Conservation (phyloP, 768 basidiomycete genomes). For the Mycena galopus region DNA sequence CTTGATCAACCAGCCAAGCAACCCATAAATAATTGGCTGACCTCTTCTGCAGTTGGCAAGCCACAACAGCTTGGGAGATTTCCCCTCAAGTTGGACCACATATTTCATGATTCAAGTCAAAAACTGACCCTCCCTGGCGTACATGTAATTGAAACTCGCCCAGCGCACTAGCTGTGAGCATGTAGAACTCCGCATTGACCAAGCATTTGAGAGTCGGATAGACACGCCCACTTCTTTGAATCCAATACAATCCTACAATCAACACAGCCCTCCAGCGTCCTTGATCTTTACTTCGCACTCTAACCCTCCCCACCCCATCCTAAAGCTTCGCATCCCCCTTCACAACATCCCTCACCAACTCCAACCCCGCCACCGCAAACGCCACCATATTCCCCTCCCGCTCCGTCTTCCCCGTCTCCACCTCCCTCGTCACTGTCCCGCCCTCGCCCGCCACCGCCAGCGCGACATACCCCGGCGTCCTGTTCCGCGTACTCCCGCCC, state of each 20-base stretch:
- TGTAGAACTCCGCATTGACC: constrained; percentile 13
- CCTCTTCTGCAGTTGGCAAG: neutral
- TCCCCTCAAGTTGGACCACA: neutral
- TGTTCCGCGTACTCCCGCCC: too few relatives aligned
- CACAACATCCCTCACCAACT: constrained; percentile 16
- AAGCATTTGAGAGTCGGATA: constrained; percentile 17
- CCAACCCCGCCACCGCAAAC: constrained; percentile 13
- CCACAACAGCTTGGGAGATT: neutral
- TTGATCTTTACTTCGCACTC: constrained; percentile 12
- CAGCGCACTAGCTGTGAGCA: neutral
- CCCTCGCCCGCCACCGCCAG: constrained; percentile 19
- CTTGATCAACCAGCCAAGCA: neutral
- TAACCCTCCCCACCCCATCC: constrained; percentile 5
- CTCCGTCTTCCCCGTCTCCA: constrained; percentile 17
- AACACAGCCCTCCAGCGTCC: constrained; percentile 20
- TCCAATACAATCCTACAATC: constrained; percentile 19
- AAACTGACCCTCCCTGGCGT: neutral
- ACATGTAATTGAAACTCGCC: neutral
- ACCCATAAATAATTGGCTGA: neutral
- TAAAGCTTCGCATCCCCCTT: constrained; percentile 18
- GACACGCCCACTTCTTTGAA: constrained; percentile 20
- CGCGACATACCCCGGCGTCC: constrained; percentile 23
- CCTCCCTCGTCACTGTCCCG: constrained; percentile 20
- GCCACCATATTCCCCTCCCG: constrained; percentile 19
- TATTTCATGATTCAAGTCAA: neutral